Evolutionary conservation across 257 asterid genomes (phyloP).

Genomic region (Vinca minor): DNA sequence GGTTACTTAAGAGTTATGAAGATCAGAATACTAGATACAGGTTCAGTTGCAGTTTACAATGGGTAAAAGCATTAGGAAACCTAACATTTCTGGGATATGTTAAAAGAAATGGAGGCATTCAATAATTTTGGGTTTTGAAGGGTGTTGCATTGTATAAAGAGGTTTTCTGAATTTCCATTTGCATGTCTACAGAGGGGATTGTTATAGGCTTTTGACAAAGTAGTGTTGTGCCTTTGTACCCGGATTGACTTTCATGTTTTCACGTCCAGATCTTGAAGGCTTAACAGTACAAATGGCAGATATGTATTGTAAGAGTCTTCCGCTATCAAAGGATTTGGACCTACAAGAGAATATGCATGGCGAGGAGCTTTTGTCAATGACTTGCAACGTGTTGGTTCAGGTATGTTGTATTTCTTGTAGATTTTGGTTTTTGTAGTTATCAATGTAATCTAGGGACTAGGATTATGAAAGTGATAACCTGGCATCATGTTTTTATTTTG

Average conservation of each 20-base stretch:
- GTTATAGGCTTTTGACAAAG: neutral
- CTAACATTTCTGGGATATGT: too few species aligned
- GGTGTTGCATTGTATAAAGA: neutral
- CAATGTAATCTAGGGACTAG: too few species aligned
- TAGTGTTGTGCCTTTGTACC: too few species aligned
- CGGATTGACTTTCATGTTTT: constrained; percentile 9
- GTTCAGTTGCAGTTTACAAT: neutral
- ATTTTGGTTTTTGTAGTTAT: neutral
- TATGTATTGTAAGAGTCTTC: constrained; percentile 62
- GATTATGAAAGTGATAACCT: too few species aligned
- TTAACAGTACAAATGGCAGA: constrained; percentile 62
- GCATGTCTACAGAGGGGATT: neutral
- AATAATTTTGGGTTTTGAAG: too few species aligned
- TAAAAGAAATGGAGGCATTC: too few species aligned
- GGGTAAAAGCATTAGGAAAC: neutral
- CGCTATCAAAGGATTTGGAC: constrained; percentile 78
- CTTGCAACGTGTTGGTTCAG: constrained; percentile 84
- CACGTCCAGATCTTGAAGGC: constrained; percentile 53
- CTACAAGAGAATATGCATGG: constrained; percentile 81
- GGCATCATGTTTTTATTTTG: neutral
- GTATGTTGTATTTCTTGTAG: constrained; percentile 26
- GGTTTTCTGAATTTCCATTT: neutral
- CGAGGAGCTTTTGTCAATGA: constrained; percentile 87
- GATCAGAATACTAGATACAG: neutral
- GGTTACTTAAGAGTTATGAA: neutral